Base-by-base conservation (phyloP, 2,329 filamentous ascomycete species). In the Fusarium devonianum region DNA sequence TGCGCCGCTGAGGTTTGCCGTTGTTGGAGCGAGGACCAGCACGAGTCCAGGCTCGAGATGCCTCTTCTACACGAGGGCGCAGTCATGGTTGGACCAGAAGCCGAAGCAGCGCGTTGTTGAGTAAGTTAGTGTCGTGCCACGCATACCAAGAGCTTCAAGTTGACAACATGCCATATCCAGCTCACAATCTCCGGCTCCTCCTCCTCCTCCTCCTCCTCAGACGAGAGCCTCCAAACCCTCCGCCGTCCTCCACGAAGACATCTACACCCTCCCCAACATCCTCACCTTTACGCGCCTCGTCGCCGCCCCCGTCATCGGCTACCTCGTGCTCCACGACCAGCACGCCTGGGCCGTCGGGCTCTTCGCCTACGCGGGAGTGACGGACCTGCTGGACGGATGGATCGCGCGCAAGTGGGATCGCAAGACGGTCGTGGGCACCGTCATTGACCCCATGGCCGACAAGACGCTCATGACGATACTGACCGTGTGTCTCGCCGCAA, bases 371-470 rank as follows among this genome's bases (percentile, higher is more conserved):
- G 93, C 94, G 3, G 92, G 91, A 35, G 78, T 96, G 62, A 96
- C 93, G 1, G 94, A 99, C 69, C 78, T 96, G 6, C 81, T 97
- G 3, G 94, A 99, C 70, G 94, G 94, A 48, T 97, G 88, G 81
- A 94, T 99, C 64, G 94, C 94, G 18, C 84, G 94, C 29, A 83
- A 81, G 52, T 97, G 89, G 85, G 88, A 93, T 39, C 81, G 91
- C 48, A 89, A 94, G 71, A 97, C 94, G 1, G 93, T 99, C 1
- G 91, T 97, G 8, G 94, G 94, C 44, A 95, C 90, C 44, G 85
- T 99, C 21, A 91, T 99, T 55, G 92, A 96, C 67, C 94, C 94
- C 5, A 94, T 97, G 89, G 94, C 94, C 3, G 94, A 99, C 73
- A 99, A 99, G 76, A 83, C 85, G 7, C 81, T 99, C 58, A 97